Base-by-base conservation (phyloP, 139 green algal species). In the Astrephomene gubernaculifera region DNA sequence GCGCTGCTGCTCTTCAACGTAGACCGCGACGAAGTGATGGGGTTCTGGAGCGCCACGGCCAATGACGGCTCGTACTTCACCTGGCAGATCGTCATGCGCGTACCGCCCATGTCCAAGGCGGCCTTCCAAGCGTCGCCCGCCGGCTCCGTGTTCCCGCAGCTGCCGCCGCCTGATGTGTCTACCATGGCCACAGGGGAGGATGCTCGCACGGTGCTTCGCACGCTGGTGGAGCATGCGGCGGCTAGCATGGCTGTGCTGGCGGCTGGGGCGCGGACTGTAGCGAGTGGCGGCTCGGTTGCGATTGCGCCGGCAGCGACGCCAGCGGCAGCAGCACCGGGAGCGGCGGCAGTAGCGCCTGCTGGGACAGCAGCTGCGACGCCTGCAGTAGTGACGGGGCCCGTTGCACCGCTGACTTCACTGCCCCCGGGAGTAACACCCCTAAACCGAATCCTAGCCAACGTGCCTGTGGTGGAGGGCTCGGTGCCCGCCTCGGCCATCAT, bases 1-100 rank as follows among this genome's bases (percentile, higher is more conserved):
- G 54, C 38, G 21, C 54, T 82, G 8, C 36, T 82, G 27, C 57
- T 82, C 14, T 82, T 44, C 38, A 64, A 82, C 27, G 38, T 82
- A 10, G 57, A 71, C 74, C 27, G 7, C 25, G 5, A 54, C 24
- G 43, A 49, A 12, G 3, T 82, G 27, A 54, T 57, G 5, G 74
- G 74, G 1, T 3, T 71, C 36, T 82, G 74, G 74, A 71, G 4
- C 31, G 39, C 35, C 2, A n/a, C 14, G 1, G 3, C 3, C 29
- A 39, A 70, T 9, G 39, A 54, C 74, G 33, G 19, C 52, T 29
- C 19, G 17, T 24, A 49, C 71, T 61, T 65, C 1, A 39, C 35
- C 25, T 79, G 70, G 70, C 22, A 31, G 27, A 9, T 49, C 9
- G 49, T 80, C 3, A 45, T 24, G 35, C 45, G 45, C 35, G 35